Percentiles rank a stretch among this genome's conserved stretches.
Conservation (phyloP, 768 basidiomycete genomes). For the Cystoderma amianthinum region DNA sequence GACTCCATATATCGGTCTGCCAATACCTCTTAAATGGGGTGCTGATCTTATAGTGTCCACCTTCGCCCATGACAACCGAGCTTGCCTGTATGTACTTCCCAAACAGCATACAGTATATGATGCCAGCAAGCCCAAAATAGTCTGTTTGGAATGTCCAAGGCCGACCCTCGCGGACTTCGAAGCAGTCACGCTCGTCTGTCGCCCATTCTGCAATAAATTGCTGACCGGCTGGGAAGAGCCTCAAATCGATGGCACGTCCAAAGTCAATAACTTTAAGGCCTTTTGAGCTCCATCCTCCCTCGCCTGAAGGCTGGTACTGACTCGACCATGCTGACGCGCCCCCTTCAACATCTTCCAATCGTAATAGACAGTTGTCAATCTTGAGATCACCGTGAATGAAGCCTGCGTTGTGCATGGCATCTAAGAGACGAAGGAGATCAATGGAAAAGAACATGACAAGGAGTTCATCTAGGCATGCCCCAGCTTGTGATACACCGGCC, state of each 20-base stretch:
- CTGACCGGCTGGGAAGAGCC: conserved; percentile 74
- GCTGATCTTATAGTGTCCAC: conserved; percentile 52
- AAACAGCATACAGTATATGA: conserved; percentile 94
- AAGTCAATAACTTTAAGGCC: conserved; percentile 96
- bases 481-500: conserved; percentile 73
- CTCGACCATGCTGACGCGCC: conserved; percentile 64
- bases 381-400: conserved; percentile 99
- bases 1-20: conserved; percentile 84
- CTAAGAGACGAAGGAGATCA: conserved; percentile 79
- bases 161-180: conserved; percentile 75
- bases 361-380: conserved; percentile 97
- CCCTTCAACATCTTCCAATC: conserved; percentile 78
- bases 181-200: conserved; percentile 85
- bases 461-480: conserved; percentile 84
- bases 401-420: conserved; percentile 72
- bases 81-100: conserved; percentile 89
- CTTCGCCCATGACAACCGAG: conserved; percentile 33
- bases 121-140: conserved; percentile 92
- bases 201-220: conserved; percentile 84
- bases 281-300: conserved; percentile 79
- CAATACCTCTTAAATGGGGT: conserved; percentile 91
- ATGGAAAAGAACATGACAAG: conserved; percentile 93
- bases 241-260: conserved; percentile 88
- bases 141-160: conserved; percentile 96
- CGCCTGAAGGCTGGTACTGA: conserved; percentile 73